Evolutionary conservation across 352 stramenopile genomes (phyloP).

Genomic region (Globisporangium barbulae): DNA sequence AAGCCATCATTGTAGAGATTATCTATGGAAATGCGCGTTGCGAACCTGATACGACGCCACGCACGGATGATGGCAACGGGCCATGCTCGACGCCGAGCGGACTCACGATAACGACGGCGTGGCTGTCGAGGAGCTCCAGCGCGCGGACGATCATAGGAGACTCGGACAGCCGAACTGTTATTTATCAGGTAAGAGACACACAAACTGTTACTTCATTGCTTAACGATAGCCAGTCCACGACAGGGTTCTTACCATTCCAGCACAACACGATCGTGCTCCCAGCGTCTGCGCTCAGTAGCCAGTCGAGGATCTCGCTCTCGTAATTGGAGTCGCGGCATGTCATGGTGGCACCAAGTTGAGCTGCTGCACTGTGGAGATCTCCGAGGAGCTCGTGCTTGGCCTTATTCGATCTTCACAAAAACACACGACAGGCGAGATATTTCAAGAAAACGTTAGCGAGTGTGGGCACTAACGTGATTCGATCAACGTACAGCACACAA

Average conservation of each 20-base stretch:
- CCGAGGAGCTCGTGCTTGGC: constrained; percentile 11
- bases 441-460: background rate
- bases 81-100: constrained; percentile 31
- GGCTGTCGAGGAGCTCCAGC: constrained; percentile 27
- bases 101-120: constrained; percentile 25
- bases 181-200: background rate
- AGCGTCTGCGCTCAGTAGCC: constrained; percentile 18
- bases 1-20: background rate
- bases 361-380: constrained; percentile 1
- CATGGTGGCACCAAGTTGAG: constrained; percentile 14
- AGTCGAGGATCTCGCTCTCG: constrained; percentile 34
- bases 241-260: constrained; percentile 33
- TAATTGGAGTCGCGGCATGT: constrained; percentile 24
- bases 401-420: constrained; percentile 3
- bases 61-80: constrained; percentile 25
- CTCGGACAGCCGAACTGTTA: constrained; percentile 25
- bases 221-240: background rate
- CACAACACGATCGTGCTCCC: constrained; percentile 31
- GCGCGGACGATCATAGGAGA: constrained; percentile 31
- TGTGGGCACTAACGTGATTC: too few relatives aligned
- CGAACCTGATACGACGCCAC: constrained; percentile 35
- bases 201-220: too few relatives aligned
- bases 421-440: background rate
- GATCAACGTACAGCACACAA: background rate
- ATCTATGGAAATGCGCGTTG: background rate